phyloP scores from a whole-genome alignment of 192 early-diverging fungal species.

The Physocladia obscura region DNA sequence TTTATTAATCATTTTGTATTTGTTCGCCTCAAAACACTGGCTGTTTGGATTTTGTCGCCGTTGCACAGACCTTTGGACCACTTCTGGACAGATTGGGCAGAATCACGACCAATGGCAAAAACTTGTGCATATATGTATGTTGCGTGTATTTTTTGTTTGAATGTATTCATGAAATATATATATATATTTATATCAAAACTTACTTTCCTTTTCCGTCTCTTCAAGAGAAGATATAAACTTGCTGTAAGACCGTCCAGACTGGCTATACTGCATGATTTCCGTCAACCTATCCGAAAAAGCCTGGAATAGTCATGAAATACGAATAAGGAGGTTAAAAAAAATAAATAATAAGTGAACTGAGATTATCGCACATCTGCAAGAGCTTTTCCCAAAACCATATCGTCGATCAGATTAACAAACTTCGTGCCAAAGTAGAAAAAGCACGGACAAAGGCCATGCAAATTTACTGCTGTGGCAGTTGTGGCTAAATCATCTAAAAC shows the following conservation, averaged over 20 bases:
- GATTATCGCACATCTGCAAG: constrained; percentile 19
- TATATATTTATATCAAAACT: constrained; percentile 1
- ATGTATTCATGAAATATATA: not conserved
- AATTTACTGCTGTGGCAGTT: constrained; percentile 37
- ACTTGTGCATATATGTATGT: too few relatives aligned
- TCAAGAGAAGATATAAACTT: constrained; percentile 40
- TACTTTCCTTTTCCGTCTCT: constrained; percentile 46
- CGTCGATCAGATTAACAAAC: constrained; percentile 41
- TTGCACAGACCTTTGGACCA: constrained; percentile 36
- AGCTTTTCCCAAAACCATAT: constrained; percentile 6
- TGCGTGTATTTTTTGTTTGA: not conserved
- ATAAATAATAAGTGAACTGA: not conserved
- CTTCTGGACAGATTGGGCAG: constrained; percentile 22
- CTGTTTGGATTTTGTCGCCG: constrained; percentile 33
- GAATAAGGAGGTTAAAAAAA: not conserved
- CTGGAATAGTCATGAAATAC: constrained; percentile 11
- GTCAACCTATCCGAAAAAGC: constrained; percentile 35
- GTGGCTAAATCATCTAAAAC: constrained; percentile 44
- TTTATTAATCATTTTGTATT: constrained; percentile 11
- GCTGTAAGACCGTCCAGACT: constrained; percentile 36
- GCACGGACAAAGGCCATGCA: constrained; percentile 39
- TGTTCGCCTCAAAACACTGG: constrained; percentile 27
- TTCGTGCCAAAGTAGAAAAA: constrained; percentile 47
- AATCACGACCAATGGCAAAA: constrained; percentile 39
- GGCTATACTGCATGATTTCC: constrained; percentile 42